phyloP scores from a whole-genome alignment of 164 flowering plant species.

The Vitis vinifera region DNA sequence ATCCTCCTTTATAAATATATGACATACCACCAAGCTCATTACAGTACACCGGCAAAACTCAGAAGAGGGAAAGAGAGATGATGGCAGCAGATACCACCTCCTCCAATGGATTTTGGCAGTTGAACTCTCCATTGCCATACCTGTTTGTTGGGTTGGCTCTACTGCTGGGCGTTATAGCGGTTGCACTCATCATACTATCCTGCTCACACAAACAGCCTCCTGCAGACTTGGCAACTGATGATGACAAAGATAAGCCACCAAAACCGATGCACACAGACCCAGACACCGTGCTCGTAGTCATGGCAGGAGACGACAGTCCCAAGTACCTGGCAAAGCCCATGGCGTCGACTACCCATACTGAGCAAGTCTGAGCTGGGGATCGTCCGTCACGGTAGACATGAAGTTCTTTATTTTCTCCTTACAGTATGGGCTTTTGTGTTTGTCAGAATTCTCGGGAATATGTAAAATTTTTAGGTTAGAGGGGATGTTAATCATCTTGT shows the following conservation, averaged over 20 bases:
- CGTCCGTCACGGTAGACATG: too few relatives aligned
- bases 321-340: neutral
- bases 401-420: too few relatives aligned
- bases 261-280: neutral
- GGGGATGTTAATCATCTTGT: too few relatives aligned
- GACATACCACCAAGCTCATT: too few relatives aligned
- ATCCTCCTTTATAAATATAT: too few relatives aligned
- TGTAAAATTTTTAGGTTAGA: too few relatives aligned
- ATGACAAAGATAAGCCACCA: neutral
- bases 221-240: neutral
- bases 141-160: neutral
- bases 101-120: neutral
- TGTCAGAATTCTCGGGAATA: too few relatives aligned
- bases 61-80: neutral
- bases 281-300: constrained; percentile 2
- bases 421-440: too few relatives aligned
- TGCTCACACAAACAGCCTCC: neutral
- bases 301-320: neutral
- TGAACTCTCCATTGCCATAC: constrained; percentile 5
- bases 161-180: neutral
- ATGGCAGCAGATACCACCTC: neutral
- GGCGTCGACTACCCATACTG: too few relatives aligned
- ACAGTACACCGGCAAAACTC: too few relatives aligned
- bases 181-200: neutral
- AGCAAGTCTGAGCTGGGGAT: too few relatives aligned